Evolutionary conservation across 1,284 basidiomycete species (phyloP), one percentile per base, ranked within the genome.

Genomic region (Trametes versicolor): DNA sequence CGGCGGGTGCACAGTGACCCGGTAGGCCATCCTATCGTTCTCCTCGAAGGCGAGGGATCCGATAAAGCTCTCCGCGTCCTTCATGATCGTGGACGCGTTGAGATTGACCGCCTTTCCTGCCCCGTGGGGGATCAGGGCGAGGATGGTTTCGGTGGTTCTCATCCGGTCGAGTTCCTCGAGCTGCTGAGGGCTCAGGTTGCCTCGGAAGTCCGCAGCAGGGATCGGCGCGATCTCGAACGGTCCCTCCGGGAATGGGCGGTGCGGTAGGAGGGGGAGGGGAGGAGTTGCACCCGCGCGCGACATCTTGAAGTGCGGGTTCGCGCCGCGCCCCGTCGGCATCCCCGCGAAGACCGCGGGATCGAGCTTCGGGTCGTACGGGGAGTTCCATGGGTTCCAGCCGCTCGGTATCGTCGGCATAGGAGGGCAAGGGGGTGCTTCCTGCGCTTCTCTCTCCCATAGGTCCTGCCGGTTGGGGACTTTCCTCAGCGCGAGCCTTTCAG

Each of bases 231-330:
- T n/a, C 19, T 2, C 17, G 55, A 57, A 57, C 15, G 55, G 55
- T 17, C 55, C 55, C 12, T 34, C 43, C 10, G 55, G 55, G 55
- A 57, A 57, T 17, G 55, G 55, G 55, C 55, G 55, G 55, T 57
- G 55, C 2, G 55, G 55, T 2, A 15, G 55, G 6, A 57, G 23
- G 19, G 55, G 55, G 9, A 34, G 41, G 7, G 55, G 19, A 1
- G 55, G 55, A 4, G 19, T 10, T 0, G n/a, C 12, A 36, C 57
- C 57, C 6, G 4, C 13, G 3, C 48, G 47, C 2, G 47, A 50
- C 47, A 50, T 29, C 8, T 17, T 21, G 47, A 58, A 41, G 57
- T 58, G 57, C 17, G 57, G 57, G 19, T 58, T 58, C 7, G 23
- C 36, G 7, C n/a, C 9, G 1, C 47, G n/a, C 10, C 36, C 10